Base-by-base conservation (phyloP, 768 basidiomycete genomes). In the Hemileccinum impolitum region DNA sequence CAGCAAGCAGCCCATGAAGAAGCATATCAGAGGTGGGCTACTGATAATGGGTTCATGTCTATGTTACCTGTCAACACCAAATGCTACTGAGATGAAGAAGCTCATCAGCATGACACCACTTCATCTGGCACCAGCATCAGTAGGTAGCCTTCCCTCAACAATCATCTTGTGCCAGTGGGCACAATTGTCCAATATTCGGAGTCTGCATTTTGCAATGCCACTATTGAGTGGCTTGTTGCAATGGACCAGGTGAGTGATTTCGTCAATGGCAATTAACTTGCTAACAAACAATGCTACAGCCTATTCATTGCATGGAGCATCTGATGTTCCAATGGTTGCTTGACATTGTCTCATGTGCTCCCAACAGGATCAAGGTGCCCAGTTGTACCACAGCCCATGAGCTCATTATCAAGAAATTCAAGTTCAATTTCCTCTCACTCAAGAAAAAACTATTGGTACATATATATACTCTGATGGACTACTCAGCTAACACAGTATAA, bases 331-430 rank as follows among this genome's bases (percentile, higher is more conserved):
- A 52, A 31, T 3, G 1, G 41, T 7, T 51, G n/a, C 44, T 51
- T 1, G 8, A 46, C 2, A 51, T 51, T 17, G 21, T 25, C n/a
- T 35, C 18, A 2, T 3, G 3, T 31, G 41, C 51, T 36, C 19
- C 51, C 18, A 44, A 39, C 31, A 25, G 12, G 31, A 49, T 52
- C 42, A 49, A 40, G 37, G 8, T 52, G 0, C 32, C 42, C 1
- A 1, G 42, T 15, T 11, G 12, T 15, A 38, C 13, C 3, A 34
- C 8, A 1, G 4, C 14, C 4, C 13, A 2, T 2, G 15, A 45
- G 11, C 39, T 30, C 11, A 41, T 51, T 1, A 40, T 51, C 50
- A 51, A 41, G 6, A 50, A 50, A 50, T 50, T 50, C 38, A 50
- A 50, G 38, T 10, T 39, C 1, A 21, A 50, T 6, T 34, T 50